These are phyloP conservation scores for Haematococcus lacustris DNA, from an alignment of 139 green algal species.

Conservation along the genomic window DNA sequence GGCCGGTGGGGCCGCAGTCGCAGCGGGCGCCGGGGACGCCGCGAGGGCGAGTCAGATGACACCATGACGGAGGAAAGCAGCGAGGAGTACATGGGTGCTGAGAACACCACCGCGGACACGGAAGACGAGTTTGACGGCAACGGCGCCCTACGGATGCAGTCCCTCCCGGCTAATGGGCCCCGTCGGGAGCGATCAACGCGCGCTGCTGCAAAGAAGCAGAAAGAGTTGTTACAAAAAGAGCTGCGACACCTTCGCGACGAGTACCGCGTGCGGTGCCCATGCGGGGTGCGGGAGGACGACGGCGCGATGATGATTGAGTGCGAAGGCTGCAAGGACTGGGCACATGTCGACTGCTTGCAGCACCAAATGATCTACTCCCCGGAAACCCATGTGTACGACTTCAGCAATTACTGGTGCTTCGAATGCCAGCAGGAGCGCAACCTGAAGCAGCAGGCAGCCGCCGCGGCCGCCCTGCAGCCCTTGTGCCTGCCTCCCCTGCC, in stretches of 20 bases:
- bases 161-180: too few relatives aligned
- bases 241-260: neutral
- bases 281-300: constrained; percentile 54
- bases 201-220: too few relatives aligned
- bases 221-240: neutral
- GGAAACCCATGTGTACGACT: neutral
- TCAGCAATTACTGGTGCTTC: neutral
- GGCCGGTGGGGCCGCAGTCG: neutral
- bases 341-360: constrained; percentile 3
- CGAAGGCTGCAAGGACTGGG: constrained; percentile 22
- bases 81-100: too few relatives aligned
- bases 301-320: constrained; percentile 70
- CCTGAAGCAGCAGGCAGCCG: neutral
- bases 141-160: too few relatives aligned
- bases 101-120: too few relatives aligned
- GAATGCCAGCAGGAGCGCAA: neutral
- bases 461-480: too few relatives aligned
- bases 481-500: too few relatives aligned
- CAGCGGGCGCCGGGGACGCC: neutral
- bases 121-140: too few relatives aligned
- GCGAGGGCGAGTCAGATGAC: constrained; percentile 4
- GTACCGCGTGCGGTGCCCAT: constrained; percentile 49
- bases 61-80: constrained; percentile 5
- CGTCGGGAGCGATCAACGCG: too few relatives aligned
- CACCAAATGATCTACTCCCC: neutral